Evolutionary conservation across 805 yeast genomes (phyloP).

Genomic region (Cyberlindnera mycetangii): DNA sequence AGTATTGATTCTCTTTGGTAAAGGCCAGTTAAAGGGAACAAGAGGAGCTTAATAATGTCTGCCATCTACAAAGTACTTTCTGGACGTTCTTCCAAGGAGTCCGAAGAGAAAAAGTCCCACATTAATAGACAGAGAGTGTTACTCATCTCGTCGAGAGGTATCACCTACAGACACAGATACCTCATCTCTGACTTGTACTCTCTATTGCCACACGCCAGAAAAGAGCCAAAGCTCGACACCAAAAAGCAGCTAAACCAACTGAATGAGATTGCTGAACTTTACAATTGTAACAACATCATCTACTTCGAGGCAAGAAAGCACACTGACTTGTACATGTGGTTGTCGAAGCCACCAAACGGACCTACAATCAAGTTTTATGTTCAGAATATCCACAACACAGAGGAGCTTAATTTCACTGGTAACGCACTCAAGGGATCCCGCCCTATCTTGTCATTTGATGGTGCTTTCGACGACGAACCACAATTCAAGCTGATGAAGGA

Average conservation of each 20-base stretch:
- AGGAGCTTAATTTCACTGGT: conserved; percentile 94
- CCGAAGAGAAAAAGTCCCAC: conserved; percentile 47
- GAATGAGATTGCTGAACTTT: conserved; percentile 93
- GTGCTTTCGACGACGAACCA: conserved; percentile 63
- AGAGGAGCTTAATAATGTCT: conserved; percentile 61
- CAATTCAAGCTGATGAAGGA: conserved; percentile 81
- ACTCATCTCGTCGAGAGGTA: conserved; percentile 90
- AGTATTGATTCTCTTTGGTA: no score
- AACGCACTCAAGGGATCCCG: conserved; percentile 94
- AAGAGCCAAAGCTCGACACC: conserved; percentile 93
- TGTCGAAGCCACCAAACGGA: conserved; percentile 96
- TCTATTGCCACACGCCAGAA: conserved; percentile 90
- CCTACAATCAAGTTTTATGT: conserved; percentile 93
- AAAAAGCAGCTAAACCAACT: conserved; percentile 85
- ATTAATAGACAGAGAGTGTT: conserved; percentile 86
- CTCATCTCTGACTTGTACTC: conserved; percentile 75
- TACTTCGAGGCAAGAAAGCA: conserved; percentile 97
- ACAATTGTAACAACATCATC: conserved; percentile 93
- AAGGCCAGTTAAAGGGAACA: no score
- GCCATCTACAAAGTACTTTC: conserved; percentile 69
- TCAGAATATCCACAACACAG: conserved; percentile 93
- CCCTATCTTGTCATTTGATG: conserved; percentile 88
- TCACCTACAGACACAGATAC: conserved; percentile 94
- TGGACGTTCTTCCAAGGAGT: conserved; percentile 36
- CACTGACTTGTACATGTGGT: conserved; percentile 90